Evolutionary conservation across 345 rosid species (phyloP).

Genomic region (Erysimum cheiranthoides): DNA sequence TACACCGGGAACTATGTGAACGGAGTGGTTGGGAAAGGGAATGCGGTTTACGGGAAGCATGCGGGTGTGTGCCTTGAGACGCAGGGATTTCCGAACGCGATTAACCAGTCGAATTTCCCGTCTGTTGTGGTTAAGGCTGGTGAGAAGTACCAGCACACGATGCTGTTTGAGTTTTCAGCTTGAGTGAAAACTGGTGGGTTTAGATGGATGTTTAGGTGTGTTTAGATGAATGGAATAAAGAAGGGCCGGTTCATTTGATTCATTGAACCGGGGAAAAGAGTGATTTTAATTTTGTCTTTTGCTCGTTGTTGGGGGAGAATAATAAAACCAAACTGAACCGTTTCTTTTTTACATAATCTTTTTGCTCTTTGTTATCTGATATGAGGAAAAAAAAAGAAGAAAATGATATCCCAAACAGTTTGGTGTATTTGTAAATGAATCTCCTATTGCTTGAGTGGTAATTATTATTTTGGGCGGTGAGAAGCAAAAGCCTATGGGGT

Average conservation of each 20-base stretch:
- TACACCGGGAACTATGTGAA: constrained; percentile 84
- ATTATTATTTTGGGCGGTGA: not conserved
- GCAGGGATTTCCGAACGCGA: constrained; percentile 87
- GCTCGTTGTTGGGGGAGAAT: not conserved
- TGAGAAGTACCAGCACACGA: constrained; percentile 71
- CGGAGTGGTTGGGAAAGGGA: constrained; percentile 77
- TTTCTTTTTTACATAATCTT: too few relatives aligned
- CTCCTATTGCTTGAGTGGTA: too few relatives aligned
- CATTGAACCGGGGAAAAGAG: not conserved
- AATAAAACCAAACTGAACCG: not conserved
- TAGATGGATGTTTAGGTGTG: constrained; percentile 12
- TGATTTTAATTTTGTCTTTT: not conserved
- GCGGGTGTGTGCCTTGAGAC: constrained; percentile 90
- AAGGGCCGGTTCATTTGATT: constrained; percentile 14
- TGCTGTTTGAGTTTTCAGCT: constrained; percentile 78
- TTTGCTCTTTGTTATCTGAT: too few relatives aligned
- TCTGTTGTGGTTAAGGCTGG: constrained; percentile 82
- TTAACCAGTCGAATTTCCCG: constrained; percentile 83
- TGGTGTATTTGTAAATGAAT: too few relatives aligned
- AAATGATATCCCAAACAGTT: too few relatives aligned
- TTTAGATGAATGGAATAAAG: constrained; percentile 24
- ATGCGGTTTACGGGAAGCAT: constrained; percentile 82
- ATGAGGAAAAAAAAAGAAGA: too few relatives aligned
- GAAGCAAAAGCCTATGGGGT: constrained; percentile 8
- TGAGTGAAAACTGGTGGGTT: constrained; percentile 47